phyloP scores from a whole-genome alignment of 2,329 filamentous ascomycete species.

The Fusarium camptoceras region DNA sequence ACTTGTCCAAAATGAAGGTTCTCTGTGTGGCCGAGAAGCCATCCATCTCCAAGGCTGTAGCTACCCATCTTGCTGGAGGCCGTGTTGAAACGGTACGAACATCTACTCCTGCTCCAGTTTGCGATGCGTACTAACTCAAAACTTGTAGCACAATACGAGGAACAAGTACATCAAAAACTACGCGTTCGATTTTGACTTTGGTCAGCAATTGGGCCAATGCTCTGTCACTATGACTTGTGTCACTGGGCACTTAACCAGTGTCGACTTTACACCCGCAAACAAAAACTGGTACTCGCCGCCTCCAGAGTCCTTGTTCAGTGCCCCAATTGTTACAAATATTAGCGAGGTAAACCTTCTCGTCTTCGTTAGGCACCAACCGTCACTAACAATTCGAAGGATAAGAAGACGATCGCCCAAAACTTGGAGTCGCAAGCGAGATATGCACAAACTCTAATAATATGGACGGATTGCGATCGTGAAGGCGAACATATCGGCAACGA shows the following conservation, averaged over 20 bases:
- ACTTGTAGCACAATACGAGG: conserved; percentile 71
- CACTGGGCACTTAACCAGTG: conserved; percentile 83
- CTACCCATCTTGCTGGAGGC: conserved; percentile 87
- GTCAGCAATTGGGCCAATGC: conserved; percentile 81
- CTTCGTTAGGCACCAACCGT: background rate
- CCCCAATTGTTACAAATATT: conserved; percentile 76
- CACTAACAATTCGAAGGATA: conserved; percentile 67
- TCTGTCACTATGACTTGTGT: conserved; percentile 95
- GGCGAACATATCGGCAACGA: conserved; percentile 96
- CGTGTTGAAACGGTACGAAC: conserved; percentile 72
- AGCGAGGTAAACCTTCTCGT: conserved; percentile 65
- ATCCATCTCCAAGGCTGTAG: conserved; percentile 94
- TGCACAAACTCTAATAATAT: conserved; percentile 86
- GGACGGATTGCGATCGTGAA: conserved; percentile 98
- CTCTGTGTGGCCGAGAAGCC: conserved; percentile 76
- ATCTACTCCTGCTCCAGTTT: background rate
- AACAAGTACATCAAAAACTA: conserved; percentile 94
- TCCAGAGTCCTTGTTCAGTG: conserved; percentile 83
- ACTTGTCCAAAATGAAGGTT: conserved; percentile 58
- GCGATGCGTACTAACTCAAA: conserved; percentile 37
- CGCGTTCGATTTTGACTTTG: conserved; percentile 89
- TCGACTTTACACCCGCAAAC: conserved; percentile 80
- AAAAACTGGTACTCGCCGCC: conserved; percentile 85
- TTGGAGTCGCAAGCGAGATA: conserved; percentile 82
- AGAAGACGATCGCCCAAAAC: conserved; percentile 84